phyloP scores from a whole-genome alignment of 805 yeast species.

The Candida orba region DNA sequence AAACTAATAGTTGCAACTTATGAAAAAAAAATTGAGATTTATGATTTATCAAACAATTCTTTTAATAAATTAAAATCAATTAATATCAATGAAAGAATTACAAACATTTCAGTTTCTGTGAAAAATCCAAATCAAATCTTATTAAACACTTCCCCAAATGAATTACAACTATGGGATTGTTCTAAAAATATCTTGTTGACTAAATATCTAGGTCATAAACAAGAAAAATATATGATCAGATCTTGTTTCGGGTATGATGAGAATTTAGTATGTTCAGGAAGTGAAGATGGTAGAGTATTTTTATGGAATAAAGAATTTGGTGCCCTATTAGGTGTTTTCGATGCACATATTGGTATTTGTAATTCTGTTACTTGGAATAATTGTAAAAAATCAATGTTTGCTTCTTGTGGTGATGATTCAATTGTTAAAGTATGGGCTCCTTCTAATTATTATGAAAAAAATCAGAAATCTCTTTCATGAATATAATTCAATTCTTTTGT shows the following conservation, averaged over 20 bases:
- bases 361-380: constrained; percentile 74
- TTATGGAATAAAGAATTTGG: constrained; percentile 75
- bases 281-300: constrained; percentile 73
- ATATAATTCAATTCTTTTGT: too few relatives aligned
- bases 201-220: constrained; percentile 67
- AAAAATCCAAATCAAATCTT: constrained; percentile 48
- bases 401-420: constrained; percentile 81
- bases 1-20: constrained; percentile 59
- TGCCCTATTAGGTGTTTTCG: constrained; percentile 47
- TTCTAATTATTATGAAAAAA: constrained; percentile 1
- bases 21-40: constrained; percentile 54
- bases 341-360: constrained; percentile 60
- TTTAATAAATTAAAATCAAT: constrained; percentile 38
- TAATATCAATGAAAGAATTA: constrained; percentile 48
- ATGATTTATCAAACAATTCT: constrained; percentile 33
- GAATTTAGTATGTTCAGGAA: constrained; percentile 68
- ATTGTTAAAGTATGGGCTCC: constrained; percentile 63
- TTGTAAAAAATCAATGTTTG: constrained; percentile 43
- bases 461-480: too few relatives aligned
- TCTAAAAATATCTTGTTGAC: constrained; percentile 47
- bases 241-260: constrained; percentile 72
- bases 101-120: constrained; percentile 54
- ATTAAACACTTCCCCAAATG: constrained; percentile 65
- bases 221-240: constrained; percentile 61
- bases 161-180: constrained; percentile 77